Evolutionary conservation across 768 basidiomycete species (phyloP).

Genomic region (Calvatia gigantea): DNA sequence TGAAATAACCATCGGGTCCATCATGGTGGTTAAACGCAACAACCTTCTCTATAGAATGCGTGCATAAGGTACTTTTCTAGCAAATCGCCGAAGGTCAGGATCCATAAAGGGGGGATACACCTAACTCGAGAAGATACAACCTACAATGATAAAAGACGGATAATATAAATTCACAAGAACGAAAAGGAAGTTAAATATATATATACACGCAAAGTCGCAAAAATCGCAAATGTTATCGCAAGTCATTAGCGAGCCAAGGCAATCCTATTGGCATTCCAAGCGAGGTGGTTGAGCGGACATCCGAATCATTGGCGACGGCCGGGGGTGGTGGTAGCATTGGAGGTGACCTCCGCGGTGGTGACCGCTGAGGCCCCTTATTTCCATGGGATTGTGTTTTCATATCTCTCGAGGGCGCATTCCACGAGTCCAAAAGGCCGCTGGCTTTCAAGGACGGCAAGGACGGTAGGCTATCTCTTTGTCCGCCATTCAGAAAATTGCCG

Average conservation of each 20-base stretch:
- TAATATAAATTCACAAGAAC: slow-evolving; percentile 6
- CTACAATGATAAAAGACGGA: slow-evolving; percentile 10
- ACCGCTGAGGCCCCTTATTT: slow-evolving; percentile 18
- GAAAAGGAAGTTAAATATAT: slow-evolving; percentile 11
- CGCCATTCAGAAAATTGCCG: slow-evolving; percentile 16
- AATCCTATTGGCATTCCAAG: slow-evolving; percentile 63
- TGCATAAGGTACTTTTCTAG: slow-evolving; percentile 3
- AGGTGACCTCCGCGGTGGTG: slow-evolving; percentile 27
- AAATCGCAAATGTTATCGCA: slow-evolving; percentile 29
- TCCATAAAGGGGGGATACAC: not conserved
- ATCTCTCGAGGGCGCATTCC: slow-evolving; percentile 33
- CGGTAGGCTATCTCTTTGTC: slow-evolving; percentile 28
- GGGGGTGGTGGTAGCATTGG: slow-evolving; percentile 16
- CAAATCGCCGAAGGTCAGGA: not conserved
- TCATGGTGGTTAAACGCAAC: slow-evolving; percentile 7
- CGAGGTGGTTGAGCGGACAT: slow-evolving; percentile 26
- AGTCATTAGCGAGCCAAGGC: slow-evolving; percentile 67
- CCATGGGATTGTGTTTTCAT: slow-evolving; percentile 18
- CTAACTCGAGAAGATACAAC: slow-evolving; percentile 6
- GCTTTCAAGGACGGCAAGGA: slow-evolving; percentile 73
- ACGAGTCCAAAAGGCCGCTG: slow-evolving; percentile 65
- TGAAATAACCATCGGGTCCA: slow-evolving; percentile 3
- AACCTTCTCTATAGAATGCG: slow-evolving; percentile 9
- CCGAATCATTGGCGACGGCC: slow-evolving; percentile 20
- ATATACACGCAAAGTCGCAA: no score